Percentiles rank a stretch among this genome's conserved stretches.
Conservation (phyloP, 345 rosid genomes). For the Sisymbrium altissimum region DNA sequence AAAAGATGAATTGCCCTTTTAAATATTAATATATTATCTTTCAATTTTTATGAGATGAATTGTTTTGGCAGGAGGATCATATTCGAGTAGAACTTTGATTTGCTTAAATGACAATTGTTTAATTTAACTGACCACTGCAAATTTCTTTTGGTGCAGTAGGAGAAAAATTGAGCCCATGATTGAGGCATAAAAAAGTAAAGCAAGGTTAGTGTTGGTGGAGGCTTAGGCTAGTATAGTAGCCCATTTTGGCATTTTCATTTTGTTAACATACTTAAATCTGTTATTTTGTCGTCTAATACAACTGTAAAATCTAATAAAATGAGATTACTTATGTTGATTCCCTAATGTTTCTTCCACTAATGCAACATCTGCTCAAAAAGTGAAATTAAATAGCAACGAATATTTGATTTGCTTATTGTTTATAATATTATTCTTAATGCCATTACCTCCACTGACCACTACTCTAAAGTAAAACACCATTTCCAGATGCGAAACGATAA, state of each 20-base stretch:
- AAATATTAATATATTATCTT: slow-evolving; percentile 7
- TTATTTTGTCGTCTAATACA: slow-evolving; percentile 22
- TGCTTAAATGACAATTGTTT: background rate
- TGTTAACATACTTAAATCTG: slow-evolving; percentile 11
- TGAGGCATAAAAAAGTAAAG: slow-evolving; percentile 19
- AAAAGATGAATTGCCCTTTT: background rate
- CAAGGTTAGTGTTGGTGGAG: slow-evolving; percentile 31
- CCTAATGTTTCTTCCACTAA: slow-evolving; percentile 28
- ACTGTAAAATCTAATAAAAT: slow-evolving; percentile 15
- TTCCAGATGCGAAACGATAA: background rate
- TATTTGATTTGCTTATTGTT: slow-evolving; percentile 14
- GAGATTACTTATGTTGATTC: slow-evolving; percentile 21
- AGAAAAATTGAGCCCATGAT: slow-evolving; percentile 21
- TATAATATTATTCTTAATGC: slow-evolving; percentile 1
- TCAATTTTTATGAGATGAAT: background rate
- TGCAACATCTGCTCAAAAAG: slow-evolving; percentile 13
- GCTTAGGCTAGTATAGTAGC: slow-evolving; percentile 25
- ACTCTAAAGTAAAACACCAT: slow-evolving; percentile 18
- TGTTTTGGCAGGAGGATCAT: slow-evolving; percentile 21
- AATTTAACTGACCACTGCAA: slow-evolving; percentile 6
- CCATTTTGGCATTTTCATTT: slow-evolving; percentile 15
- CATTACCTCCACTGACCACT: slow-evolving; percentile 21
- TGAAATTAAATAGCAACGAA: background rate
- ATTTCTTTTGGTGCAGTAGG: background rate
- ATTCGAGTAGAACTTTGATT: slow-evolving; percentile 26